Evolutionary conservation across 148 eudicot genomes (phyloP), one percentile per base, ranked within the genome.

Genomic region (Dianthus caryophyllus): DNA sequence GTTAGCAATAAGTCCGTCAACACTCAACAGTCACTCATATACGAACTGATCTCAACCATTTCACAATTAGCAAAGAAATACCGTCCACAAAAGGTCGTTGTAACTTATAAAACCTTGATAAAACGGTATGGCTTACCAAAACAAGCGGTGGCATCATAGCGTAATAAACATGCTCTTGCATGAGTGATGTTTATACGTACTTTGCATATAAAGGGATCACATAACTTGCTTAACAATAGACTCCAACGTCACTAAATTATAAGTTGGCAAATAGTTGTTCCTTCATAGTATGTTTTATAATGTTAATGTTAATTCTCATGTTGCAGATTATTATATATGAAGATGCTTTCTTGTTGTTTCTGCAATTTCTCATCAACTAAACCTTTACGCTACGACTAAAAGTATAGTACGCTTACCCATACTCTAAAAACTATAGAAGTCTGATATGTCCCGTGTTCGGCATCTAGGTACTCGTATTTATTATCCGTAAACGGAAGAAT

Each of bases 161-260:
- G 51, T 63, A 43, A 44, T 11, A 63, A 27, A 9, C 22, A 31
- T 57, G 39, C 25, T 11, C 4, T 56, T 33, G 33, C 46, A 20
- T 36, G 20, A 22, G 11, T 24, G 30, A 54, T 54, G 30, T 9
- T n/a, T 10, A 9, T 10, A 56, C 8, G 27, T 22, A 22, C 10
- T 30, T 58, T 7, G 13, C 43, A 17, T 58, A 58, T 38, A 61
- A 61, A 61, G 64, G 64, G 64, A 61, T 9, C 5, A 11, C 4
- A 44, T 41, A 63, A 63, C 66, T 63, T 63, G 66, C 51, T 43
- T n/a, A 63, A 25, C 33, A 41, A 63, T 17, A 63, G 43, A 63
- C 33, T 41, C 49, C 50, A 62, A 41, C 66, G 30, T 62, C 66
- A 41, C 11, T 58, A 17, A 58, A 58, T 4, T 30, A 29, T 15